phyloP scores from a whole-genome alignment of 108 stramenopile species.

The Skeletonema potamos region DNA sequence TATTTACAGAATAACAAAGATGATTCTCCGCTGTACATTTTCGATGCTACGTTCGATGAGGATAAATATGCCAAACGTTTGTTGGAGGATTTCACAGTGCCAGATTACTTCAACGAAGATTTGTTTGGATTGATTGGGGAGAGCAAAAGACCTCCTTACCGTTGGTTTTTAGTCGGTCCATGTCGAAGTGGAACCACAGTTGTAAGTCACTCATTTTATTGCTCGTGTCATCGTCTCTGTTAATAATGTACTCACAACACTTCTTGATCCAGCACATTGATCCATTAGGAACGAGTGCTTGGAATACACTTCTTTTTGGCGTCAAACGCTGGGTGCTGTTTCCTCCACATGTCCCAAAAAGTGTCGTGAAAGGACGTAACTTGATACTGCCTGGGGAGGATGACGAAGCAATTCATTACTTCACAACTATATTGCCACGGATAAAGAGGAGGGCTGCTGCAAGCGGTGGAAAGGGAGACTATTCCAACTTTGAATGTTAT shows the following conservation, averaged over 20 bases:
- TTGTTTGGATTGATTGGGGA: conserved; percentile 92
- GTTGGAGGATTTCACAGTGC: conserved; percentile 84
- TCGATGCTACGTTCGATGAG: conserved; percentile 93
- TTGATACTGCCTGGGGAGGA: conserved; percentile 84
- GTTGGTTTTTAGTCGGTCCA: conserved; percentile 96
- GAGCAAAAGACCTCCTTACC: conserved; percentile 93
- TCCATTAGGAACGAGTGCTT: conserved; percentile 94
- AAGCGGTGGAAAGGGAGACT: conserved; percentile 30
- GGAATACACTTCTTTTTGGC: conserved; percentile 95
- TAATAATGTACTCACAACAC: too few relatives aligned
- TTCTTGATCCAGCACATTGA: too few relatives aligned
- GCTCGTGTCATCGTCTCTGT: too few relatives aligned
- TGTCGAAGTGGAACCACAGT: conserved; percentile 90
- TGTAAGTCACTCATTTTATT: too few relatives aligned
- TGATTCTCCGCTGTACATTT: conserved; percentile 98
- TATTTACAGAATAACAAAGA: conserved; percentile 84
- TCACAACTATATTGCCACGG: conserved; percentile 87
- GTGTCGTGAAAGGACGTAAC: conserved; percentile 84
- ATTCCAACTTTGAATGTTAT: conserved; percentile 78
- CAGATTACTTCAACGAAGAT: conserved; percentile 93
- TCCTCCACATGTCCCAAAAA: conserved; percentile 87
- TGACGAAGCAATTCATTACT: conserved; percentile 98
- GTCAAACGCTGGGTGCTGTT: conserved; percentile 98
- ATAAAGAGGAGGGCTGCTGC: conserved; percentile 78
- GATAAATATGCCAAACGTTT: conserved; percentile 63